Conservation (phyloP, 345 rosid species). For the Acer negundo region DNA sequence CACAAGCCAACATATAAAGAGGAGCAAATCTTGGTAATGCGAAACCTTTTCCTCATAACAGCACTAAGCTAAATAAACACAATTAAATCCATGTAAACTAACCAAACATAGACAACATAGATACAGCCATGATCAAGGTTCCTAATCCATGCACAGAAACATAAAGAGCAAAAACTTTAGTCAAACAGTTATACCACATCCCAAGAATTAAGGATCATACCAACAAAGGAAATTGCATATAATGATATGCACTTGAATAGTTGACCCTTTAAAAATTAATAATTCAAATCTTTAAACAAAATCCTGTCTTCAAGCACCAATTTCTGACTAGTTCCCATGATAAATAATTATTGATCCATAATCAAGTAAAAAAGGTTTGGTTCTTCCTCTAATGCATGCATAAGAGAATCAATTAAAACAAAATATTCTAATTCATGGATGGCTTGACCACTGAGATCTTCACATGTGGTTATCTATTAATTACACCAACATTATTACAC, state of each 20-base stretch:
- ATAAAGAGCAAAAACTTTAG: neutral
- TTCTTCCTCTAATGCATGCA: neutral
- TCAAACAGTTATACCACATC: neutral
- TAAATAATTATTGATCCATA: neutral
- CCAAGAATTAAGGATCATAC: neutral
- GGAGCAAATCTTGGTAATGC: neutral
- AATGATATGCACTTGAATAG: too few relatives aligned
- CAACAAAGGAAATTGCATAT: neutral
- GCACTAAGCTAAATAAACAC: neutral
- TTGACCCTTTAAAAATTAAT: too few relatives aligned
- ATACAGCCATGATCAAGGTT: neutral
- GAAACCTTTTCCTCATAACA: neutral
- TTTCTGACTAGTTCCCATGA: neutral
- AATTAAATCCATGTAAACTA: neutral
- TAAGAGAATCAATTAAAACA: neutral
- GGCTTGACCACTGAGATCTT: neutral
- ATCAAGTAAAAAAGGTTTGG: neutral
- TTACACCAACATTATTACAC: neutral
- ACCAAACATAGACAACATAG: neutral
- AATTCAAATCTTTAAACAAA: neutral
- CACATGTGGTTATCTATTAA: neutral
- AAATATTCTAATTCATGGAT: neutral
- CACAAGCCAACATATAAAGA: conserved; percentile 3
- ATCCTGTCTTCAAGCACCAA: neutral
- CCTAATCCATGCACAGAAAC: neutral